These are phyloP conservation scores for Suhomyces yuchorum DNA, from an alignment of 1,139 yeast genomes.

Conservation along the genomic window DNA sequence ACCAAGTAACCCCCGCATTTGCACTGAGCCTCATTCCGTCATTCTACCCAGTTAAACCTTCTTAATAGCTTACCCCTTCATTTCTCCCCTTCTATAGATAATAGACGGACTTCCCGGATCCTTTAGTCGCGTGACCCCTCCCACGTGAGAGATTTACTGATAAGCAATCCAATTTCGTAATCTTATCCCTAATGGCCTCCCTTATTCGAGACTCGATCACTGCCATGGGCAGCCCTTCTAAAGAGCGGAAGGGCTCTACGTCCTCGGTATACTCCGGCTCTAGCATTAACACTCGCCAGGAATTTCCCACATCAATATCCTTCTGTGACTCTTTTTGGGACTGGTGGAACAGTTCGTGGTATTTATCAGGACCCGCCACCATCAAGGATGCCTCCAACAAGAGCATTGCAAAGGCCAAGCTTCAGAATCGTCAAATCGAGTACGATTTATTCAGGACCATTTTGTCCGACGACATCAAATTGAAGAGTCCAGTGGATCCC, in stretches of 20 bases:
- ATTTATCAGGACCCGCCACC: conserved; percentile 25
- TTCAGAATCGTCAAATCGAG: conserved; percentile 33
- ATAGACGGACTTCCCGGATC: conserved; percentile 2
- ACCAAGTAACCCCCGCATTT: neutral
- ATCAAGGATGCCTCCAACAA: conserved; percentile 12
- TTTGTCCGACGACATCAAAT: conserved; percentile 33
- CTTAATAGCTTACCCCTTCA: conserved; percentile 1
- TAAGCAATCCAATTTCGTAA: neutral
- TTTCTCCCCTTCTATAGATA: neutral
- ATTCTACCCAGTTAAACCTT: neutral
- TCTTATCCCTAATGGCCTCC: conserved; percentile 7
- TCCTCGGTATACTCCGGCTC: neutral
- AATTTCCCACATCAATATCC: conserved; percentile 27
- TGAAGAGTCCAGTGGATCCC: conserved; percentile 15
- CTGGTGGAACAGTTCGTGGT: conserved; percentile 43
- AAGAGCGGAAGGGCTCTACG: conserved; percentile 1
- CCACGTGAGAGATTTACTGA: neutral
- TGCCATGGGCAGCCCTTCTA: conserved; percentile 18
- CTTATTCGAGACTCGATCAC: conserved; percentile 17
- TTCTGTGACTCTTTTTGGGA: conserved; percentile 34
- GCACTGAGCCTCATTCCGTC: neutral
- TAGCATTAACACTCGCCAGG: neutral
- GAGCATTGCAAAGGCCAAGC: conserved; percentile 24
- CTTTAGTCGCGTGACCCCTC: neutral
- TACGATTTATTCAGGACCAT: conserved; percentile 39